phyloP scores from a whole-genome alignment of 1,284 basidiomycete genomes.

The Stygiomarasmius scandens region DNA sequence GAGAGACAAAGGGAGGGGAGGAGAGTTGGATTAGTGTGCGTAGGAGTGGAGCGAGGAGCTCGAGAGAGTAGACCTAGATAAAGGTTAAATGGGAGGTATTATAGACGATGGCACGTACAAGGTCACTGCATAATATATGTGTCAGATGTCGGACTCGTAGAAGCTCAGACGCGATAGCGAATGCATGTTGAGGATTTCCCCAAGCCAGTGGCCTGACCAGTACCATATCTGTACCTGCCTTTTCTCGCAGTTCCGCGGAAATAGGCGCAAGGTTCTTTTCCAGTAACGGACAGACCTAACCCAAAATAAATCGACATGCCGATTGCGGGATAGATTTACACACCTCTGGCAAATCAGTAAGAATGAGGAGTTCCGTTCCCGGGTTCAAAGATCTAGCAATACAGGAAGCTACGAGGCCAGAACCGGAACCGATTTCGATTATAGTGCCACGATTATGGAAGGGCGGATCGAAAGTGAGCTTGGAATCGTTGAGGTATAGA shows the following conservation, averaged over 20 bases:
- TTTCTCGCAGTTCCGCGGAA: conserved; percentile 9
- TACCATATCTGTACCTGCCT: conserved; percentile 18
- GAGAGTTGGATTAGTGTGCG: conserved; percentile 70
- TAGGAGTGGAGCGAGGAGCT: conserved; percentile 70
- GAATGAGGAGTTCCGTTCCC: conserved; percentile 48
- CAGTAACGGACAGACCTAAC: conserved; percentile 60
- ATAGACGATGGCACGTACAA: conserved; percentile 49
- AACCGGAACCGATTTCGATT: conserved; percentile 76
- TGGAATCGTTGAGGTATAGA: conserved; percentile 51
- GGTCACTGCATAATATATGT: conserved; percentile 75
- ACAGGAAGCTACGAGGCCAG: conserved; percentile 60
- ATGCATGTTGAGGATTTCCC: conserved; percentile 54
- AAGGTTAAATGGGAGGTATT: conserved; percentile 1
- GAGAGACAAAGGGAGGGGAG: conserved; percentile 42
- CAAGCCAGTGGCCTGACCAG: conserved; percentile 64
- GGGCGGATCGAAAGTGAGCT: conserved; percentile 62
- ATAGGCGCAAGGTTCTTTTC: conserved; percentile 46
- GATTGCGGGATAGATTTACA: conserved; percentile 1
- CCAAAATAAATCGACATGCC: not conserved
- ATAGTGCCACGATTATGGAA: conserved; percentile 41
- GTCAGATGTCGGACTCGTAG: conserved; percentile 40
- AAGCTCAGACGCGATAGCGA: conserved; percentile 41
- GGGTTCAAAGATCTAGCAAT: conserved; percentile 39
- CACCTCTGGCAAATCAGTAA: conserved; percentile 71
- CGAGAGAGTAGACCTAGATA: conserved; percentile 69